Conservation (phyloP, 352 stramenopile genomes). For the Poterioochromonas sp. region DNA sequence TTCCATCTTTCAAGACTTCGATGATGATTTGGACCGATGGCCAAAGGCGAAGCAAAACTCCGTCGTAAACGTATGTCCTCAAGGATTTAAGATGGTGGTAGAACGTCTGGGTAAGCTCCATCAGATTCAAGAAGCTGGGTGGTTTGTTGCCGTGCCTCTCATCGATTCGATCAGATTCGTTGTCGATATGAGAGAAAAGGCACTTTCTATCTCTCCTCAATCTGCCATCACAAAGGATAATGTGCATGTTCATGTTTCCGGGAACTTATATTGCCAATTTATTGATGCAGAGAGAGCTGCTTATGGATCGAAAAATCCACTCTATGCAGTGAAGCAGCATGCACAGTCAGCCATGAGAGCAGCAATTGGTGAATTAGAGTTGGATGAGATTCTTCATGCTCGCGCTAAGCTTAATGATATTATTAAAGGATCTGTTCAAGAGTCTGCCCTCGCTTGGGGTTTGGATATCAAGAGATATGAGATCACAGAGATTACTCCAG, state of each 20-base stretch:
- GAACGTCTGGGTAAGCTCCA: constrained; percentile 46
- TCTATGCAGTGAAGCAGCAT: constrained; percentile 53
- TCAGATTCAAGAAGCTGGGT: constrained; percentile 31
- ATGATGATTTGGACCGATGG: constrained; percentile 24
- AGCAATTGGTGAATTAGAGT: constrained; percentile 69
- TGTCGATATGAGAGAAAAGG: constrained; percentile 48
- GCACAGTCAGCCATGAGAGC: constrained; percentile 71
- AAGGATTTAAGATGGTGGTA: constrained; percentile 45
- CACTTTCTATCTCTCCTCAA: constrained; percentile 46
- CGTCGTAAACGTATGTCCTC: constrained; percentile 31
- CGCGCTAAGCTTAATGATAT: constrained; percentile 36
- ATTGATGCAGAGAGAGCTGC: constrained; percentile 45
- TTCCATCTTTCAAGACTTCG: not conserved
- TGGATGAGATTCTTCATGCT: constrained; percentile 72
- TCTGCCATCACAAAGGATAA: constrained; percentile 51
- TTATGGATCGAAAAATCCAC: constrained; percentile 47
- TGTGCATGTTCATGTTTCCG: constrained; percentile 46
- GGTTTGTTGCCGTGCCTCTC: constrained; percentile 41
- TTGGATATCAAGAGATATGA: constrained; percentile 64
- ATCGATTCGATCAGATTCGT: constrained; percentile 48
- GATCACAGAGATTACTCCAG: constrained; percentile 71
- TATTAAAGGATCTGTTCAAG: constrained; percentile 44
- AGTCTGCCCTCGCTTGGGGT: constrained; percentile 61
- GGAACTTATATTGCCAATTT: constrained; percentile 50
- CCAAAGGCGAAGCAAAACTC: constrained; percentile 20